Base-by-base conservation (phyloP, 345 rosid genomes). In the Passiflora organensis region DNA sequence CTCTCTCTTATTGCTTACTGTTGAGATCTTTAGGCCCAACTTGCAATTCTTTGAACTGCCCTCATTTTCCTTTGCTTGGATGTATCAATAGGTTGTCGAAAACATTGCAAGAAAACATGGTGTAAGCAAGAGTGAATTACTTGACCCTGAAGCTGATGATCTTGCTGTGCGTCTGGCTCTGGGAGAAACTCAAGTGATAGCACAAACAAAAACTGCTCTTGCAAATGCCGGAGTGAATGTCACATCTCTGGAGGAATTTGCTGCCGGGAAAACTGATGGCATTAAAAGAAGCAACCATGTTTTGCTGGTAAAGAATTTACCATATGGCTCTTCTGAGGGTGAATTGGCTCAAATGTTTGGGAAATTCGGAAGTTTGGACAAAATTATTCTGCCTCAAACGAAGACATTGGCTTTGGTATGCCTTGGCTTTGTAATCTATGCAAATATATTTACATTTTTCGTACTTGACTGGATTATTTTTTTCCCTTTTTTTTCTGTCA, bases 131-230 rank as follows among this genome's bases (percentile, higher is more conserved):
- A 76, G 96, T 73, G 94, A 93, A 59, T 77, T 93, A 22, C 95
- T 93, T 67, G 95, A 89, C 72, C 81, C 79, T 43, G 94, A 86
- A 66, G 76, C 89, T 43, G 87, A 82, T 78, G 99, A 89, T 77
- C 95, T 86, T 74, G 95, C 94, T 23, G 96, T 89, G 32, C 99
- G 95, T 48, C 72, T 86, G 68, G 99, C 99, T 68, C 73, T 93
- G 78, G 99, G 84, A 52, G 96, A 93, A 80, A 84, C 96, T 48
- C 95, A 89, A 81, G 96, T 89, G 63, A 78, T 93, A 59, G 88
- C 85, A 9, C 89, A 93, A 70, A 93, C 99, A 13, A 93, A 91
- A 78, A 84, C 76, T 25, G 80, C 95, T 63, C 81, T 93, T 65
- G 22, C 78, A 6, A 81, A 76, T 71, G 87, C 94, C 63, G 99